A percentile compares a stretch with the other conserved stretches of the same genome.
Evolutionary conservation across 192 early-diverging fungal species (phyloP).

Genomic region (Backusella parvicylindrica): DNA sequence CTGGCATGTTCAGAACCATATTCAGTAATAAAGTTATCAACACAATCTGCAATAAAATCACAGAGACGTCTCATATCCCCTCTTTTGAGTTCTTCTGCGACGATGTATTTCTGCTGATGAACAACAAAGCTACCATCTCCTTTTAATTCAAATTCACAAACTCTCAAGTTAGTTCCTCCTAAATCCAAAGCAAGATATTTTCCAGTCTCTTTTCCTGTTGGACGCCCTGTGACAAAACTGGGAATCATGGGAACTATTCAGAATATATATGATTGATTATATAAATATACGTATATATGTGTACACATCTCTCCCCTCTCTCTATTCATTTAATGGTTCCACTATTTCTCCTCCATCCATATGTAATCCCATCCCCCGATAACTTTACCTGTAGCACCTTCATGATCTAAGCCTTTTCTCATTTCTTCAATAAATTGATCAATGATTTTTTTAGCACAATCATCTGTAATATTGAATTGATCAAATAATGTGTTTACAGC

Average conservation of each 20-base stretch:
- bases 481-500: background rate
- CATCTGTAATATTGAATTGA: background rate
- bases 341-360: background rate
- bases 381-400: slow-evolving; percentile 32
- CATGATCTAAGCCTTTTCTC: slow-evolving; percentile 25
- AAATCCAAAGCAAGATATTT: slow-evolving; percentile 90
- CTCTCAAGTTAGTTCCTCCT: slow-evolving; percentile 94
- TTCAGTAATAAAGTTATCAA: slow-evolving; percentile 67
- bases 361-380: background rate
- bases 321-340: background rate
- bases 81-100: slow-evolving; percentile 62
- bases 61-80: slow-evolving; percentile 52
- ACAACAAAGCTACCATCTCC: slow-evolving; percentile 69
- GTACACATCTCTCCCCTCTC: background rate
- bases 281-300: background rate
- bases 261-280: background rate
- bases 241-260: slow-evolving; percentile 77
- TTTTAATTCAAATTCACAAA: slow-evolving; percentile 78
- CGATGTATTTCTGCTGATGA: slow-evolving; percentile 75
- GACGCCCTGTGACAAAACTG: slow-evolving; percentile 75
- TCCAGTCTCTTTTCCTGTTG: slow-evolving; percentile 84
- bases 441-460: slow-evolving; percentile 7
- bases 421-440: slow-evolving; percentile 32
- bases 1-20: slow-evolving; percentile 52
- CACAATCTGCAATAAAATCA: slow-evolving; percentile 87